phyloP scores from a whole-genome alignment of 2,329 filamentous ascomycete species.

The Ceratocystiopsis brevicomis region DNA sequence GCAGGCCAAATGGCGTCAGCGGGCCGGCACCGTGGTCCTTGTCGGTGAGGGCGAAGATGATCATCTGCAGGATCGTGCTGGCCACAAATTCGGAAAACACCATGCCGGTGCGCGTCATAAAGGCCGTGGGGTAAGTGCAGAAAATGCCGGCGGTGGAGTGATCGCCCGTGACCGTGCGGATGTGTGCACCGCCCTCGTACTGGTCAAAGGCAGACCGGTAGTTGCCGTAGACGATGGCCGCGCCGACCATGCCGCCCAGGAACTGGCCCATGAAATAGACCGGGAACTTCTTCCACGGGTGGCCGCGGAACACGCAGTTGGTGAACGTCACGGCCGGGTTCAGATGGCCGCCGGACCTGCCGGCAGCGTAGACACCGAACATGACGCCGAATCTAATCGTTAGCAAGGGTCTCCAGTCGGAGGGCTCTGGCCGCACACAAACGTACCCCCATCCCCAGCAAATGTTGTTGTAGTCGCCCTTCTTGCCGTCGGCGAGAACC shows the following conservation, averaged over 20 bases:
- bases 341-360: conserved; percentile 28
- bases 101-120: conserved; percentile 34
- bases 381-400: conserved; percentile 39
- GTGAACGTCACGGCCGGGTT: conserved; percentile 31
- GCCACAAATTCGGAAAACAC: conserved; percentile 41
- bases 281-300: conserved; percentile 38
- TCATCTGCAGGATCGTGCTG: conserved; percentile 33
- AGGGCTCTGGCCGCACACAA: background rate
- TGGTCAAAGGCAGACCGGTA: conserved; percentile 29
- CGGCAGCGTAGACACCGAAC: conserved; percentile 44
- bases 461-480: conserved; percentile 31
- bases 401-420: background rate
- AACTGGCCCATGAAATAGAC: conserved; percentile 37
- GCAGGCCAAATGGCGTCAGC: conserved; percentile 19
- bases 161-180: conserved; percentile 18
- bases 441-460: conserved; percentile 31
- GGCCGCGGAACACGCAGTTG: conserved; percentile 34
- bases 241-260: conserved; percentile 36
- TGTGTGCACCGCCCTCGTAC: conserved; percentile 10
- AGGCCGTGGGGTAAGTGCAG: conserved; percentile 30
- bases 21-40: conserved; percentile 36
- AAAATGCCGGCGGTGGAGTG: conserved; percentile 35
- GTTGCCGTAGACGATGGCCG: conserved; percentile 33
- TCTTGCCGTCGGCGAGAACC: conserved; percentile 30
- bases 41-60: conserved; percentile 39